These are phyloP conservation scores for Phytophthora pini DNA, from an alignment of 352 stramenopile species.

Conservation along the genomic window DNA sequence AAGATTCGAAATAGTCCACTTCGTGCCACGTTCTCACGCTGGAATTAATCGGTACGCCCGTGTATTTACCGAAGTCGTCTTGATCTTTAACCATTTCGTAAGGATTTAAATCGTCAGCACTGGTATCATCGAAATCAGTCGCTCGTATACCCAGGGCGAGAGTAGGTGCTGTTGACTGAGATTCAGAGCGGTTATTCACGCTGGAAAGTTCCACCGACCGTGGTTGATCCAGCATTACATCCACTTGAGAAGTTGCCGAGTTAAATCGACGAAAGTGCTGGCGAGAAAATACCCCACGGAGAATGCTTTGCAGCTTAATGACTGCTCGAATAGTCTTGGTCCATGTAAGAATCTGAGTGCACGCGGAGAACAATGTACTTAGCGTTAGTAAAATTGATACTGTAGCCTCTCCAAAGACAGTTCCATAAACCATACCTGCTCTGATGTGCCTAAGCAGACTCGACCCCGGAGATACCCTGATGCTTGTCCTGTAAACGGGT, in stretches of 20 bases:
- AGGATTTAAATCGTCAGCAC: background rate
- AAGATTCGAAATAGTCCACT: background rate
- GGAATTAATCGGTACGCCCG: background rate
- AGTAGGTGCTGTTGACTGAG: slow-evolving; percentile 3
- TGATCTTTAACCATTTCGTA: too few species aligned
- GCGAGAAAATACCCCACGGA: slow-evolving; percentile 10
- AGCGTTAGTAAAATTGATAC: background rate
- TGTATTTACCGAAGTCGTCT: background rate
- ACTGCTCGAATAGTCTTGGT: slow-evolving; percentile 14
- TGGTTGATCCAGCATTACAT: background rate
- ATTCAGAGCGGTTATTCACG: background rate
- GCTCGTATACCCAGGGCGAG: background rate
- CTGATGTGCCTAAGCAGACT: slow-evolving; percentile 53
- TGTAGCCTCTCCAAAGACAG: too few species aligned
- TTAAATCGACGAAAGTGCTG: background rate
- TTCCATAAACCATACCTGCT: slow-evolving; percentile 45
- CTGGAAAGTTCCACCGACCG: background rate
- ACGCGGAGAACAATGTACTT: background rate
- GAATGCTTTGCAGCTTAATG: slow-evolving; percentile 15
- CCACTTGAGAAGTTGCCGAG: background rate
- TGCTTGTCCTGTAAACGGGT: slow-evolving; percentile 48
- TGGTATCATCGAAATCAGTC: background rate
- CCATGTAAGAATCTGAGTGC: slow-evolving; percentile 7
- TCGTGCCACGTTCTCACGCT: background rate
- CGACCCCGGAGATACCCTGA: slow-evolving; percentile 44